Base-by-base conservation (phyloP, 2,329 filamentous ascomycete genomes). In the Pezicula carpinea region DNA sequence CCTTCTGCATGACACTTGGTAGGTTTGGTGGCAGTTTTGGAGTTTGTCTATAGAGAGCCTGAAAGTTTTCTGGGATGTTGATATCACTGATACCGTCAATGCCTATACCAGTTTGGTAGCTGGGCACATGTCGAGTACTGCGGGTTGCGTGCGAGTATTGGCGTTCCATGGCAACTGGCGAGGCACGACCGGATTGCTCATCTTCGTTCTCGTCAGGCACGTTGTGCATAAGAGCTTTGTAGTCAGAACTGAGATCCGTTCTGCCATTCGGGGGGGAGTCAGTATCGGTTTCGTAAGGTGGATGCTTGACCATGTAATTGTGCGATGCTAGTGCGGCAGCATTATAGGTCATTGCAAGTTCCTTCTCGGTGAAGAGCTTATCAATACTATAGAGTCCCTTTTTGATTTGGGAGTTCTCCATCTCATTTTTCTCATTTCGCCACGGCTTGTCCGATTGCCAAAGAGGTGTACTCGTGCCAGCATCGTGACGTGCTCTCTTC, bases 281-380 rank as follows among this genome's bases (percentile, higher is more conserved):
- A 13, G 41, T 45, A 11, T 55, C 56, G 13, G 59, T 56, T 19
- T 48, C 45, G 39, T 53, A 55, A 2, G 57, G 54, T 43, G 56
- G 53, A 59, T 81, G 79, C 31, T 78, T 75, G 44, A 82, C 65
- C 47, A 84, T 72, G 57, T 82, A 78, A 51, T 79, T 77, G 61
- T 83, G 78, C 7, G 82, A 75, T 2, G 80, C 80, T 17, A 83
- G 58, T 23, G 82, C 80, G 5, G 82, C 77, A 4, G 72, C 68
- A 50, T 83, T 84, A 62, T 84, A 84, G 22, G 79, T 79, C 69
- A 85, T 75, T 4, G 77, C 74, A 23, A 86, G 71, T 66, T 86
- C 82, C 64, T 83, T 85, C 56, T 86, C 82, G 0, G 82, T 85
- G 43, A 86, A 86, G 32, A 86, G 74, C 68, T 85, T 85, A 57